Evolutionary conservation across 345 rosid genomes (phyloP), one percentile per base, ranked within the genome.

Genomic region (thale cress (Arabidopsis thaliana)): DNA sequence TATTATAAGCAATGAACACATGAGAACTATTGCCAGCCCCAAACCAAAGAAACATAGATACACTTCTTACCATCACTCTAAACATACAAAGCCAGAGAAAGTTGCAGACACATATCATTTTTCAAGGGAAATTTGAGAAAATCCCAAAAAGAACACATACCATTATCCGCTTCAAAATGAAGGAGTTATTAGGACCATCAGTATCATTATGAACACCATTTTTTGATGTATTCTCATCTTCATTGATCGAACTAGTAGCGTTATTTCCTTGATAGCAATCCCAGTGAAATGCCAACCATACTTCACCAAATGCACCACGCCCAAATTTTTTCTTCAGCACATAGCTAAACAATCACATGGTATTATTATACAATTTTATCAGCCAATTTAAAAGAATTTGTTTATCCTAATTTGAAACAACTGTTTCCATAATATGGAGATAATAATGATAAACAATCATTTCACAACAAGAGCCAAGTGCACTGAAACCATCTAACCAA

Each of bases 291-390:
- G 96, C 96, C 80, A 93, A 80, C 98, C 98, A 93, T 40, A 93
- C 98, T 82, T 93, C 98, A 57, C 97, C 98, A 73, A 89, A 88
- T 61, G 96, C 85, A 81, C 98, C 98, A 28, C 86, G 97, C 55
- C 93, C 98, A 85, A 83, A 89, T 78, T 89, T 84, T 84, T 84
- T 93, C 88, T 89, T 91, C 65, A 93, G 80, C 59, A 83, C 80
- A 81, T 93, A 93, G 80, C 98, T 93, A 61, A 80, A 44, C 32
- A 67, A 78, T 63, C 60, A 81, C 70, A 67, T 37, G 51, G 56
- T 74, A 53, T 73, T 74, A 53, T 73, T 7, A 65, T 34, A 58
- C 36, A 59, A 20, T 38, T 49, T 20, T 56, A 23, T 69, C 42
- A 69, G 74, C 52, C 24, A 28, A 41, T 50, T 32, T 41, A 6